Evolutionary conservation across 331 rosid genomes (phyloP), one percentile per base, ranked within the genome.

Genomic region (Rosa hybrid): DNA sequence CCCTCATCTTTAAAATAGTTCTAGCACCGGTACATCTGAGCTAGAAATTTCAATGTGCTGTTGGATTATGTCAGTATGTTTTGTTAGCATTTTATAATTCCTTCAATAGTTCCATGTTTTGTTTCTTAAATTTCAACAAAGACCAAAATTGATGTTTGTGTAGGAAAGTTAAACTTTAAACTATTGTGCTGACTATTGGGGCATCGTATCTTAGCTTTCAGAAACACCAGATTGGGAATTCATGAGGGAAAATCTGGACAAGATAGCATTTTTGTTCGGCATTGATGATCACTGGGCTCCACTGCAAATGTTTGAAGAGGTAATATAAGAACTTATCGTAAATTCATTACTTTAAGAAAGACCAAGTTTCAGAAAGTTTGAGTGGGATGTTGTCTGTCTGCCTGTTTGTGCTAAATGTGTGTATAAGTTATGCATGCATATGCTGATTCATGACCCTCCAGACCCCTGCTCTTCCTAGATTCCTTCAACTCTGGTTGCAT

Each of bases 231-330:
- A 93, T 85, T 96, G 98, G 98, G 75, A 84, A 81, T 95, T 93
- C 86, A 77, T 91, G 82, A 87, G 86, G 83, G 90, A 81, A 88
- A 89, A 87, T 62, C 84, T 84, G 82, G 68, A 73, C 77, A 93
- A 88, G 78, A 77, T 94, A 27, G 89, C 97, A 39, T 89, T 93
- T 87, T 90, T 95, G 84, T 95, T 87, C 63, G 94, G 92, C 73
- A 85, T 70, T 65, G 91, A 88, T 46, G 99, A 95, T 82, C 98
- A 95, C 78, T 95, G 99, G 99, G 99, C 91, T 18, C 98, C 98
- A 20, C 89, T 93, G 90, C 84, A 91, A 57, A 64, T 96, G 85
- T 87, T 54, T 69, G 98, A 96, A 85, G 96, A 96, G 98, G 99
- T 96, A 85, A 65, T 56, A 25, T 63, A 5, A 30, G 23, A 5